Evolutionary conservation across 441 rosid genomes (phyloP).

Genomic region (Macaranga tanarius): DNA sequence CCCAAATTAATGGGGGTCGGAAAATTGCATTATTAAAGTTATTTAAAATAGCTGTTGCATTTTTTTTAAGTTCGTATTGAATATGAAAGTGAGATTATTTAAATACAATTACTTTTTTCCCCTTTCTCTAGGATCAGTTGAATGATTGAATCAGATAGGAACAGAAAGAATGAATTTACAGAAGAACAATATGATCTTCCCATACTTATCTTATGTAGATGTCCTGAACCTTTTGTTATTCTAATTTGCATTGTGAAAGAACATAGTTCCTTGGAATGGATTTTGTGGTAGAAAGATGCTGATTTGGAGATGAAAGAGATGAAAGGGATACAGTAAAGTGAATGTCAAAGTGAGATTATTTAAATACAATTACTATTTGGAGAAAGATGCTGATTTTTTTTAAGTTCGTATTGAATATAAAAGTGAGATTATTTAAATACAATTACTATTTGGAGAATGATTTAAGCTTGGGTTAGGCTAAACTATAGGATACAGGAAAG

Average conservation of each 20-base stretch:
- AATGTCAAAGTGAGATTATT: no score
- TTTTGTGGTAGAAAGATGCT: neutral
- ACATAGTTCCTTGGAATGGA: neutral
- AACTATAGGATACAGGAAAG: neutral
- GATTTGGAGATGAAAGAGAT: no score
- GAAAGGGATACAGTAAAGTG: no score
- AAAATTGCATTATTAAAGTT: no score
- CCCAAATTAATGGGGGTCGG: no score
- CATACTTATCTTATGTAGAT: neutral
- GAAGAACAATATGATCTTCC: neutral
- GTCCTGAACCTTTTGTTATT: neutral
- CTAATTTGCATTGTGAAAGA: neutral
- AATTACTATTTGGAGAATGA: neutral
- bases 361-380: no score
- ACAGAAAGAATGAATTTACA: neutral
- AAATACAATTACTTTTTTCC: neutral
- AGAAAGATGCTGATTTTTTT: no score
- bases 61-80: neutral
- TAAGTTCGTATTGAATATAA: neutral
- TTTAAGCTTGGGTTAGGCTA: neutral
- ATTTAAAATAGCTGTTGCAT: neutral
- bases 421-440: neutral
- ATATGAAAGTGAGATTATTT: neutral
- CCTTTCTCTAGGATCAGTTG: neutral
- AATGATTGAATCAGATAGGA: neutral